Percentiles rank a stretch among this genome's conserved stretches.
phyloP scores from a whole-genome alignment of 2,329 filamentous ascomycete species.

The Delphinella strobiligena region DNA sequence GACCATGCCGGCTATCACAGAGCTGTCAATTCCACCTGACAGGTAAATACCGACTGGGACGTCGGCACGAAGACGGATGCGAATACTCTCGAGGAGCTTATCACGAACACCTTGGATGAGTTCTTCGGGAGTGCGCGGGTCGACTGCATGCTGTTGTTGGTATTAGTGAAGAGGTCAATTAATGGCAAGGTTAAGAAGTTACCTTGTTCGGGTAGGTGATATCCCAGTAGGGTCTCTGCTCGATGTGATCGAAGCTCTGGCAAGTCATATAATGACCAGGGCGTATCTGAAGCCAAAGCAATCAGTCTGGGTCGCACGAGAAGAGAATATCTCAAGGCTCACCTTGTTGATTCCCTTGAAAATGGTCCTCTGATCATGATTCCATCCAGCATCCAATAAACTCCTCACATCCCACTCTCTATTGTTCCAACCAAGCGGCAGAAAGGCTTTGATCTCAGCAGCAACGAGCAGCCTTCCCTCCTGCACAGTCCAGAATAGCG shows the following conservation, averaged over 20 bases:
- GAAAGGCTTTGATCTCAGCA: constrained; percentile 43
- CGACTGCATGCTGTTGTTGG: constrained; percentile 19
- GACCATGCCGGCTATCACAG: constrained; percentile 44
- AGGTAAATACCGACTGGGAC: constrained; percentile 47
- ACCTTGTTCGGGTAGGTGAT: constrained; percentile 41
- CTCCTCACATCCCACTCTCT: constrained; percentile 41
- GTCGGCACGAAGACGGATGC: constrained; percentile 43
- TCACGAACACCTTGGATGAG: constrained; percentile 39
- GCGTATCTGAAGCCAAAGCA: constrained; percentile 20
- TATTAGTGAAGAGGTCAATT: not conserved
- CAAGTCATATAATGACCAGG: constrained; percentile 35
- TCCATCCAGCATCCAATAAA: constrained; percentile 33
- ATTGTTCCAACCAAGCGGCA: constrained; percentile 36
- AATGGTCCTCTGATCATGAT: constrained; percentile 33
- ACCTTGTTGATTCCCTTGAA: constrained; percentile 39
- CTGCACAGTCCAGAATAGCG: constrained; percentile 39
- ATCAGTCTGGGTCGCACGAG: not conserved
- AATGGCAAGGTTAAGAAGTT: constrained; percentile 4
- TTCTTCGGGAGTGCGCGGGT: constrained; percentile 36
- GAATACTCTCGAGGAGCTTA: constrained; percentile 39
- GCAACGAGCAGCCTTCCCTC: constrained; percentile 33
- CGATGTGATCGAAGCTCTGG: constrained; percentile 24
- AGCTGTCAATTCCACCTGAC: constrained; percentile 47
- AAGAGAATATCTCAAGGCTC: not conserved
- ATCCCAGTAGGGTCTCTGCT: constrained; percentile 41